Evolutionary conservation across 2,329 filamentous ascomycete genomes (phyloP), one percentile per base, ranked within the genome.

Genomic region (Diplodia mutila): DNA sequence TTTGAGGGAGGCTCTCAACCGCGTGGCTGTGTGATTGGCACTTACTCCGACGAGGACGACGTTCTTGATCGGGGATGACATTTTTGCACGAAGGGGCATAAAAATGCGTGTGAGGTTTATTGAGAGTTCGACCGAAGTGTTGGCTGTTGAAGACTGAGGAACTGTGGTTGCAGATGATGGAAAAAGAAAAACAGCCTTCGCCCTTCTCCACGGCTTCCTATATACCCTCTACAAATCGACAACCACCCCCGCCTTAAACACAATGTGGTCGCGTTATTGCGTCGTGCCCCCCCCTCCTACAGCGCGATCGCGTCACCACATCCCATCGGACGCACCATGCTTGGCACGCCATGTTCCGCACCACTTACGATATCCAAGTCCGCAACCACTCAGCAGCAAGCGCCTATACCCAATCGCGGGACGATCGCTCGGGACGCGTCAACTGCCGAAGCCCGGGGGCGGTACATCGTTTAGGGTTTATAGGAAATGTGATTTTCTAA

Each of bases 1-100:
- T 8, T 32, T 32, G 1, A 8, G 29, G 29, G 1, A 32, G n/a
- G n/a, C n/a, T 32, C 29, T 32, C 29, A 7, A n/a, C n/a, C n/a
- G n/a, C n/a, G 29, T 32, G 29, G 29, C 8, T 32, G 29, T 4
- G 5, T 3, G 27, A 25, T 25, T 53, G 16, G 2, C 11, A 66
- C 64, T 39, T 29, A 66, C 65, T 3, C 65, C 65, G 48, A 67
- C 48, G 54, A 67, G 65, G 42, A 67, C 25, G 32, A 67, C 55
- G 46, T 67, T 67, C 55, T 67, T 67, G 23, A 67, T 59, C n/a
- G 64, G 52, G 21, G 52, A 51, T 2, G 64, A 25, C 64, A 66
- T 66, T 8, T 14, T 63, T 46, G 29, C 9, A 51, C 32, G 32
- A 34, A 34, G 32, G 32, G 32, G 32, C 32, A 12, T 25, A 14